A percentile compares a stretch with the other conserved stretches of the same genome.
Evolutionary conservation across 1,139 yeast genomes (phyloP).

Genomic region (Pneumocystis wakefieldiae): DNA sequence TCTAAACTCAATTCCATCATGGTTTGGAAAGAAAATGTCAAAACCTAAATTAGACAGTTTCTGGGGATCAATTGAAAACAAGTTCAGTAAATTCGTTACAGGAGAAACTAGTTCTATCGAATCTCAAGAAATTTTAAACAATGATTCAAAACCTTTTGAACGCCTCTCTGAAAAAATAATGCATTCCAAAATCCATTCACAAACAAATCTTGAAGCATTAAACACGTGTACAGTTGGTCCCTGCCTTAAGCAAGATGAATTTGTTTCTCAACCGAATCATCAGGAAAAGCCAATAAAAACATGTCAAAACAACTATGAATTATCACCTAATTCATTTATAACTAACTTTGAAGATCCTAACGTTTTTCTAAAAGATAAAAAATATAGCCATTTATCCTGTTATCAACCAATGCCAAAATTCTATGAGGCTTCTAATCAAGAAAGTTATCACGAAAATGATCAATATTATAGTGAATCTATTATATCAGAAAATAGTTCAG

Average conservation of each 20-base stretch:
- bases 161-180: conserved; percentile 20
- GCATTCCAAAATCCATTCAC: conserved; percentile 11
- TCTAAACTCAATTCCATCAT: conserved; percentile 29
- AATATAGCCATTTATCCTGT: not conserved
- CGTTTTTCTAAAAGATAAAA: not conserved
- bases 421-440: not conserved
- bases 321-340: not conserved
- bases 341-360: not conserved
- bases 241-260: not conserved
- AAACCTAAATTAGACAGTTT: conserved; percentile 71
- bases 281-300: not conserved
- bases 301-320: not conserved
- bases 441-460: not conserved
- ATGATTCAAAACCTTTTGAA: conserved; percentile 8
- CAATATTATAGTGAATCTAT: not conserved
- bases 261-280: not conserved
- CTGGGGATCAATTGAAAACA: conserved; percentile 72
- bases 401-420: not conserved
- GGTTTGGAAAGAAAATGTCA: conserved; percentile 50
- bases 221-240: not conserved
- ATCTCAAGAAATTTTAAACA: conserved; percentile 12
- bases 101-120: conserved; percentile 46
- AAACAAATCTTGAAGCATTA: conserved; percentile 1
- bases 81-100: conserved; percentile 72
- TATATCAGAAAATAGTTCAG: not conserved